Percentiles rank a stretch among this genome's conserved stretches.
Evolutionary conservation across 495 filamentous ascomycete species (phyloP).

Genomic region (Aspergillus avenaceus): DNA sequence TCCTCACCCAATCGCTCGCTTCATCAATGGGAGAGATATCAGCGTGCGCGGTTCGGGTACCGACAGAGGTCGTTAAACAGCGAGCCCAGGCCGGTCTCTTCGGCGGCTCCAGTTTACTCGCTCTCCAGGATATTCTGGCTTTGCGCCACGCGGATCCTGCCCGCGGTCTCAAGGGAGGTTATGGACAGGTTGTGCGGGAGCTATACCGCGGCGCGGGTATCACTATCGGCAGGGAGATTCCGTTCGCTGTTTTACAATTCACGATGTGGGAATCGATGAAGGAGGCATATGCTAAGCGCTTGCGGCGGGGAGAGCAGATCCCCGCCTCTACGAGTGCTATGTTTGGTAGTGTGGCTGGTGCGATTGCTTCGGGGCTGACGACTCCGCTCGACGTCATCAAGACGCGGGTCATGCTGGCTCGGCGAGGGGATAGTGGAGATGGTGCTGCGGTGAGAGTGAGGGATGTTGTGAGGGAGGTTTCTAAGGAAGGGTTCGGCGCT

Average conservation of each 20-base stretch:
- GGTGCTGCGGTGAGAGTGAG: slow-evolving; percentile 49
- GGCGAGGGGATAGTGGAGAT: slow-evolving; percentile 30
- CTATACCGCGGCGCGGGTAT: slow-evolving; percentile 87
- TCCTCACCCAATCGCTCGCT: slow-evolving; percentile 74
- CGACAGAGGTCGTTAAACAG: slow-evolving; percentile 97
- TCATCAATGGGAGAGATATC: slow-evolving; percentile 86
- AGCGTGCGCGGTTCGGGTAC: slow-evolving; percentile 87
- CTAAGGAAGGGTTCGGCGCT: slow-evolving; percentile 66
- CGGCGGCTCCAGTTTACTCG: slow-evolving; percentile 43
- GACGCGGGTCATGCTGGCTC: slow-evolving; percentile 89
- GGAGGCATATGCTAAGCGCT: slow-evolving; percentile 42
- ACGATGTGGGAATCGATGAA: slow-evolving; percentile 96
- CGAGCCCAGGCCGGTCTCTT: slow-evolving; percentile 82
- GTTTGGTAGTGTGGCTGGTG: slow-evolving; percentile 80
- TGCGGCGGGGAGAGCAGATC: slow-evolving; percentile 34
- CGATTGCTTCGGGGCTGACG: slow-evolving; percentile 81
- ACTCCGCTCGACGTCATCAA: slow-evolving; percentile 96
- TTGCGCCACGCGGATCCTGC: slow-evolving; percentile 30
- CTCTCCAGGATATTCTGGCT: slow-evolving; percentile 66
- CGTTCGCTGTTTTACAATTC: slow-evolving; percentile 95
- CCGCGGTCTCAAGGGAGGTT: slow-evolving; percentile 38
- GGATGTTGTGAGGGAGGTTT: slow-evolving; percentile 60
- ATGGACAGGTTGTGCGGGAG: slow-evolving; percentile 65
- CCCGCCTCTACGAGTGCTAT: slow-evolving; percentile 76
- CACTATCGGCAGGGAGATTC: slow-evolving; percentile 92